Conservation (phyloP, 176 grass and related monocot species). For the Ampelocalamus luodianensis region DNA sequence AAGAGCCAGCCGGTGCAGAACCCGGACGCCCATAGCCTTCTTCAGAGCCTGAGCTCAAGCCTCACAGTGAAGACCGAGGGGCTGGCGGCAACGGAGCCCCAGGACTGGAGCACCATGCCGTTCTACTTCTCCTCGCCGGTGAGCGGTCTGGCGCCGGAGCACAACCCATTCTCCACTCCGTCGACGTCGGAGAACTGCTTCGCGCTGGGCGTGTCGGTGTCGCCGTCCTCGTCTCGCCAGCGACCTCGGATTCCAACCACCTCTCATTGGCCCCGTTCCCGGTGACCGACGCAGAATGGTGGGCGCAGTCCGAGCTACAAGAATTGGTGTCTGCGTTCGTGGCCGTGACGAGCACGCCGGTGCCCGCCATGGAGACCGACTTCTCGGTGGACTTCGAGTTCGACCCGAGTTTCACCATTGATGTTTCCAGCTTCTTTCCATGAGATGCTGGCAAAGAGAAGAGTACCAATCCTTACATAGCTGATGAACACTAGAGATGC, state of each 20-base stretch:
- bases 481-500: slow-evolving; percentile 5
- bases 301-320: slow-evolving; percentile 20
- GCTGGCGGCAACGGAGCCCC: background rate
- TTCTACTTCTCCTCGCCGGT: slow-evolving; percentile 50
- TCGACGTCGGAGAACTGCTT: slow-evolving; percentile 40
- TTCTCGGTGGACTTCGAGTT: slow-evolving; percentile 33
- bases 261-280: slow-evolving; percentile 13
- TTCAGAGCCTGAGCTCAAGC: slow-evolving; percentile 44
- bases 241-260: slow-evolving; percentile 61
- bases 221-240: slow-evolving; percentile 54
- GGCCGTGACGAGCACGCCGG: slow-evolving; percentile 22
- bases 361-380: slow-evolving; percentile 38
- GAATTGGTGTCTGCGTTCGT: slow-evolving; percentile 54
- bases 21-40: background rate
- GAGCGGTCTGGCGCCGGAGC: slow-evolving; percentile 22
- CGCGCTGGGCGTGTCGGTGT: slow-evolving; percentile 4
- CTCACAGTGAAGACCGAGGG: slow-evolving; percentile 56
- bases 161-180: slow-evolving; percentile 39
- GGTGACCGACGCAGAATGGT: background rate
- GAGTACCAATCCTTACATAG: background rate
- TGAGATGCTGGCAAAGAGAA: slow-evolving; percentile 9
- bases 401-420: slow-evolving; percentile 33
- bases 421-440: slow-evolving; percentile 42
- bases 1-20: slow-evolving; percentile 22
- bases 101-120: slow-evolving; percentile 21